Evolutionary conservation across 441 rosid genomes (phyloP), one percentile per base, ranked within the genome.

Genomic region (Breynia disticha): DNA sequence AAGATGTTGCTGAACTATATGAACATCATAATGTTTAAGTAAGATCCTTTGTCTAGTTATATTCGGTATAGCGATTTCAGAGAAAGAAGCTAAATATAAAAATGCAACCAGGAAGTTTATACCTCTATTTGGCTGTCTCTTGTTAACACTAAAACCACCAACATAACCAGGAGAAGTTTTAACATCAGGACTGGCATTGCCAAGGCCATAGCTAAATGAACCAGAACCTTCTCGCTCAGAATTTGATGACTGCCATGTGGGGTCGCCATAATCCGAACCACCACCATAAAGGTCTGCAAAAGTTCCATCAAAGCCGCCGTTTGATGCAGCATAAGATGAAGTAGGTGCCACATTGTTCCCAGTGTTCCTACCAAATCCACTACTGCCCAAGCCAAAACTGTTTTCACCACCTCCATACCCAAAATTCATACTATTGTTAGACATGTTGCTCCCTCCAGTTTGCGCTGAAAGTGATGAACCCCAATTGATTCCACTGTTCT

Each of bases 71-170:
- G 3, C 11, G 4, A 44, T 2, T 11, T 44, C n/a, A 14, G n/a
- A 14, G 16, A 1, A 11, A 44, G 1, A 14, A 16, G 46, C 56
- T n/a, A 67, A 43, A 32, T 50, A 56, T 51, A 62, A 24, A 39
- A 39, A 59, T 46, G 62, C 18, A 54, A 69, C 21, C 21, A 62
- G 35, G 18, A 57, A 16, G 20, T 46, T 46, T 1, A 19, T 74
- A 91, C 98, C 98, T 88, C 94, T 80, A 83, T 72, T 83, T 72
- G 88, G 19, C 66, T 81, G 89, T 78, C 96, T 82, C 74, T 84
- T 87, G 71, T 79, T 83, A 77, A 83, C 87, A 64, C 78, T 76
- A 79, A 82, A 90, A 67, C 84, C 84, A 66, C 83, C 88, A 72
- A 82, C 85, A 70, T 76, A 83, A 63, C 93, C 87, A 56, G 93